A percentile compares a stretch with the other conserved stretches of the same genome.
Evolutionary conservation across 257 asterid species (phyloP).

Genomic region (Mentha longifolia): DNA sequence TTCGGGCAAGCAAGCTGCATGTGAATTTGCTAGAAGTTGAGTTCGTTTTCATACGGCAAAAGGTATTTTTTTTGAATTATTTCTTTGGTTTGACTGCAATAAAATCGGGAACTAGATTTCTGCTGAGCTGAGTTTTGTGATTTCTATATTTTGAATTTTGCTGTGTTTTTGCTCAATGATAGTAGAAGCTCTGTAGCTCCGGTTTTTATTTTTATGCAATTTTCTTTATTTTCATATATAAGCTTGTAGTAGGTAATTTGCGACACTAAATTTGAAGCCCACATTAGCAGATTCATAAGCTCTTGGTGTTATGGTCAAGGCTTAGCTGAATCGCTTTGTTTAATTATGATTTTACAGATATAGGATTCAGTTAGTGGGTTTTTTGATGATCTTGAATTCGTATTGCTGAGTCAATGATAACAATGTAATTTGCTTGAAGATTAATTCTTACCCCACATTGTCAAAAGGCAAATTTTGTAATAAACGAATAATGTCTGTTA

Average conservation of each 20-base stretch:
- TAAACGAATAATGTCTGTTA: not conserved
- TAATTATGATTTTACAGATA: not conserved
- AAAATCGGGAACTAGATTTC: not conserved
- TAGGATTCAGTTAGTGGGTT: not conserved
- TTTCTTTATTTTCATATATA: not conserved
- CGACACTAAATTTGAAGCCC: not conserved
- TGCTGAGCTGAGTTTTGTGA: slow-evolving; percentile 18
- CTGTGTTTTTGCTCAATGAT: slow-evolving; percentile 7
- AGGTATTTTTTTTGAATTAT: not conserved
- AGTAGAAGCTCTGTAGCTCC: not conserved
- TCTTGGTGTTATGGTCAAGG: not conserved
- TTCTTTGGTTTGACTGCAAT: slow-evolving; percentile 15
- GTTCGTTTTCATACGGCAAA: slow-evolving; percentile 4
- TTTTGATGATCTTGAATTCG: not conserved
- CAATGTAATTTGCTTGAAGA: not conserved
- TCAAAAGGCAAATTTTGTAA: slow-evolving; percentile 3
- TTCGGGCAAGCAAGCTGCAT: slow-evolving; percentile 31
- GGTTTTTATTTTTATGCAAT: not conserved
- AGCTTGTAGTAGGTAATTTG: not conserved
- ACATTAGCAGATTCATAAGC: not conserved
- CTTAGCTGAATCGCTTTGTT: slow-evolving; percentile 16
- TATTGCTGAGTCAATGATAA: slow-evolving; percentile 12
- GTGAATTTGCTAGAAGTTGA: slow-evolving; percentile 27
- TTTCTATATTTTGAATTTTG: not conserved
- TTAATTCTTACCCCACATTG: not conserved